Evolutionary conservation across 2,329 filamentous ascomycete genomes (phyloP).

Genomic region (Dissoconium aciculare): DNA sequence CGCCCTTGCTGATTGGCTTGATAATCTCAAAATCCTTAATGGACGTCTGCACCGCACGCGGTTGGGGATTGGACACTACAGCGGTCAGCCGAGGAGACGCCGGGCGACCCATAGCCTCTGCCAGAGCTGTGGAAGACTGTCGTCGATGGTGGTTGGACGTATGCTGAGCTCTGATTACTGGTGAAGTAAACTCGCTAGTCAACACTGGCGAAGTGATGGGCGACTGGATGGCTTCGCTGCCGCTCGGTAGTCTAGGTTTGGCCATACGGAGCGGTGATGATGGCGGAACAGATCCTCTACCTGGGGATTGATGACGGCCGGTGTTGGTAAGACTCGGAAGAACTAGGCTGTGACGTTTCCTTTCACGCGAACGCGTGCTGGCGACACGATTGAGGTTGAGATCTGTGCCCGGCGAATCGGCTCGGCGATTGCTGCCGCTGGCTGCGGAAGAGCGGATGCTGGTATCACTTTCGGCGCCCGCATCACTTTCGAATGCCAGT

Average conservation of each 20-base stretch:
- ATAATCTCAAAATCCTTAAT: constrained; percentile 99
- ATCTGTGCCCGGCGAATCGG: constrained; percentile 83
- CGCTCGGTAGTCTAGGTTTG: constrained; percentile 57
- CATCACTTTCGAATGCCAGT: constrained; percentile 68
- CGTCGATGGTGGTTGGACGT: constrained; percentile 58
- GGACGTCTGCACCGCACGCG: constrained; percentile 77
- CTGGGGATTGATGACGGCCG: constrained; percentile 82
- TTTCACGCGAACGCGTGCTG: constrained; percentile 52
- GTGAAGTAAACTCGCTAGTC: constrained; percentile 68
- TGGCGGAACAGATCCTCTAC: constrained; percentile 54
- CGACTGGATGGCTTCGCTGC: constrained; percentile 54
- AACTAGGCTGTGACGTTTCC: constrained; percentile 75
- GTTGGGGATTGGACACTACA: constrained; percentile 63
- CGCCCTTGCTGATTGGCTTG: constrained; percentile 97
- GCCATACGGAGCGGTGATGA: constrained; percentile 65
- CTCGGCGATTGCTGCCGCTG: constrained; percentile 41
- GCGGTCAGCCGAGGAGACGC: constrained; percentile 70
- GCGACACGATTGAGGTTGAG: constrained; percentile 60
- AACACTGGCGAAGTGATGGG: constrained; percentile 84
- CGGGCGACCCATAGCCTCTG: constrained; percentile 46
- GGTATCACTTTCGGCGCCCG: constrained; percentile 70
- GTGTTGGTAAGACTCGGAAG: constrained; percentile 52
- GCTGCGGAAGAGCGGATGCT: constrained; percentile 71
- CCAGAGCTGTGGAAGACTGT: constrained; percentile 81
- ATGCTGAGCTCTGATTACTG: constrained; percentile 41